Evolutionary conservation across 2,329 filamentous ascomycete genomes (phyloP), one percentile per base, ranked within the genome.

Genomic region (Metarhizium album): DNA sequence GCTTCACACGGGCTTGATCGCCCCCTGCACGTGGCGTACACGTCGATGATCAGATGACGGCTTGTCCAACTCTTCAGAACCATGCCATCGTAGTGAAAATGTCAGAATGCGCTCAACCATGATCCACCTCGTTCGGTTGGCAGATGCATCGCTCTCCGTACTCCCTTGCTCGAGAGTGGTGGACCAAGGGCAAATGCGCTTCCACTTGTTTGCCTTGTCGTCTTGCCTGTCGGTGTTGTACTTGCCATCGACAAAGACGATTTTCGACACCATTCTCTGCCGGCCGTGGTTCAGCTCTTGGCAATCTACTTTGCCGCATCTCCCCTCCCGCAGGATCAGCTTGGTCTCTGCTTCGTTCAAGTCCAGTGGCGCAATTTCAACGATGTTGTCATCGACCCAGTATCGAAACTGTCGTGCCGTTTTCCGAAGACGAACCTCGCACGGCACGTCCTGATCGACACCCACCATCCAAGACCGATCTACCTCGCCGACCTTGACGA

Each of bases 401-500:
- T 69, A 70, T 20, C 64, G 59, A 48, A 69, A 70, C 51, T 69
- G 64, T 18, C 65, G 64, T 4, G 67, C 67, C 45, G 66, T 61
- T 46, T 62, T 58, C 48, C 59, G 60, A 23, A 65, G 53, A 3
- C 63, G 64, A 23, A 54, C 53, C 43, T 66, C 58, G 42, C 59
- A 62, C 3, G 64, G 56, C 33, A 64, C 57, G 38, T 59, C 57
- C 31, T 50, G 57, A 47, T 69, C 64, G n/a, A 62, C 59, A 24
- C 58, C 59, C 24, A 69, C 57, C 58, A 63, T 63, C 67, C 67
- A 69, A 13, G 59, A 63, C 40, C 59, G 57, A 45, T 68, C 65
- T 13, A 70, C 62, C 46, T 68, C 65, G 22, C 67, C 67, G 50
- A 70, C 59, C 52, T 70, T 69, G 53, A 70, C 60, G 52, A 69